Conservation (phyloP, 257 asterid genomes). For the Jacaranda mimosifolia region DNA sequence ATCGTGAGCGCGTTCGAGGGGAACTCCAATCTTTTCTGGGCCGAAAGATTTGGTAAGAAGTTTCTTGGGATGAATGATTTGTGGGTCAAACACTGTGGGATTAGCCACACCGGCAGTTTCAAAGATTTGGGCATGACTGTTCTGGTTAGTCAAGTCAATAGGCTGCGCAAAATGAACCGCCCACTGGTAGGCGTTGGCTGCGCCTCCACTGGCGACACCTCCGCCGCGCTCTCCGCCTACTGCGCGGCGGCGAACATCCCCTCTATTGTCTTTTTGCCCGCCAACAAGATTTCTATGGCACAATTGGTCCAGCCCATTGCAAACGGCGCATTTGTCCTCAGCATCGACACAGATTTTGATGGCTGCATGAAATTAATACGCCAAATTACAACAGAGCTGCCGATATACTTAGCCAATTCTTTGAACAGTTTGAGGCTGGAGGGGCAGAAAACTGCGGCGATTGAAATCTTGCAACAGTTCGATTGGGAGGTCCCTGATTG, state of each 20-base stretch:
- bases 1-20: constrained; percentile 71
- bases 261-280: constrained; percentile 61
- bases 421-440: constrained; percentile 59
- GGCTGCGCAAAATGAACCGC: constrained; percentile 55
- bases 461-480: constrained; percentile 68
- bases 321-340: constrained; percentile 61
- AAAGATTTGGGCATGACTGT: constrained; percentile 73
- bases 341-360: constrained; percentile 67
- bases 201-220: constrained; percentile 75
- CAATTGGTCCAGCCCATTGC: constrained; percentile 69
- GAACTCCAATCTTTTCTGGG: constrained; percentile 65
- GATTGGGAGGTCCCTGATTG: constrained; percentile 75
- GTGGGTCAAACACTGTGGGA: constrained; percentile 71
- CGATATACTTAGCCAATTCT: constrained; percentile 64
- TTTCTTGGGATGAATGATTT: constrained; percentile 57
- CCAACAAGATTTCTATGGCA: constrained; percentile 61
- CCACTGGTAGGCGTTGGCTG: constrained; percentile 65
- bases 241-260: constrained; percentile 65
- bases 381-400: constrained; percentile 54
- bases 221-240: constrained; percentile 70
- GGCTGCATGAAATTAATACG: constrained; percentile 65
- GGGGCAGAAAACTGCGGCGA: constrained; percentile 64
- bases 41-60: constrained; percentile 58
- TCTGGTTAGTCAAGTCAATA: constrained; percentile 65
- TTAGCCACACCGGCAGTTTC: constrained; percentile 71